These are phyloP conservation scores for Serpula lacrymans DNA, from an alignment of 768 basidiomycete species.

Conservation along the genomic window DNA sequence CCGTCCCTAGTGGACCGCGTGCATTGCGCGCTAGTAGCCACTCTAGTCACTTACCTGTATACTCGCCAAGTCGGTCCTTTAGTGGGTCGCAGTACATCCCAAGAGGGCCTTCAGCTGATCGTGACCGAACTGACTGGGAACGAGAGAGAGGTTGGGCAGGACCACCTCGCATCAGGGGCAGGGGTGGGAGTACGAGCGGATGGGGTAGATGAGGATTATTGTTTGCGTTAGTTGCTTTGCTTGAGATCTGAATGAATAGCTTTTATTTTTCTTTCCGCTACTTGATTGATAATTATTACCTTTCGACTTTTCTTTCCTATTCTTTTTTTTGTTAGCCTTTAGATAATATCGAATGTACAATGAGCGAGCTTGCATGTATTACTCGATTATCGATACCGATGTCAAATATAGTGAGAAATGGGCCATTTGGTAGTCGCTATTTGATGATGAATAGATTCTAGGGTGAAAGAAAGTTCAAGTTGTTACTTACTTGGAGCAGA, in stretches of 20 bases:
- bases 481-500: too few relatives aligned
- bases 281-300: neutral
- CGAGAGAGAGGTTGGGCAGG: conserved; percentile 34
- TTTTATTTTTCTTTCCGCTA: neutral
- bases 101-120: conserved; percentile 50
- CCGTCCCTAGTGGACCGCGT: conserved; percentile 37
- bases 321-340: neutral
- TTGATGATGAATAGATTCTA: too few relatives aligned
- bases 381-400: conserved; percentile 4
- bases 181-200: conserved; percentile 34
- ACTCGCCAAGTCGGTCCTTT: conserved; percentile 18
- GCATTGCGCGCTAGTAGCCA: conserved; percentile 31
- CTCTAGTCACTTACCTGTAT: conserved; percentile 17
- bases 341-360: conserved; percentile 9
- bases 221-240: neutral
- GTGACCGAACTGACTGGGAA: conserved; percentile 46
- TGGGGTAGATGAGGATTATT: conserved; percentile 24
- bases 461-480: too few relatives aligned
- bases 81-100: conserved; percentile 36
- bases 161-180: conserved; percentile 25
- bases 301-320: conserved; percentile 4
- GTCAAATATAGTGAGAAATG: neutral
- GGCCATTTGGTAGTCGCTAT: too few relatives aligned
- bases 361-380: neutral
- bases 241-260: neutral